Evolutionary conservation across 2,329 filamentous ascomycete species (phyloP).

Genomic region (Monosporascus ibericus): DNA sequence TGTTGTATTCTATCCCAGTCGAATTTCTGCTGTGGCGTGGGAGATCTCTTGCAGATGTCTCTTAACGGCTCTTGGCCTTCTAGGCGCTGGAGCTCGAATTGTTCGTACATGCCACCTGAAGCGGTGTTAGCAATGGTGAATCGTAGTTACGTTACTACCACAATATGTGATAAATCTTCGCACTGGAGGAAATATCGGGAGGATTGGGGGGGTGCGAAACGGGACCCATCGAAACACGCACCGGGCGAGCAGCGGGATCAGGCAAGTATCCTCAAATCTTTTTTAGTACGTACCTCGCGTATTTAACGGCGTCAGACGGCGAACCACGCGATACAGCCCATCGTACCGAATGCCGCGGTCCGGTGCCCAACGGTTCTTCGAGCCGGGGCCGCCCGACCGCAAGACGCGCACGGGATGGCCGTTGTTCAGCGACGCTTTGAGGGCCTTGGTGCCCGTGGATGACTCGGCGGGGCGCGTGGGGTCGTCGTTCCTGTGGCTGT

Average conservation of each 20-base stretch:
- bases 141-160: no score
- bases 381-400: conserved; percentile 14
- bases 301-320: conserved; percentile 9
- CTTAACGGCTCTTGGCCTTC: conserved; percentile 11
- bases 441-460: conserved; percentile 13
- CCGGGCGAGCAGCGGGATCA: no score
- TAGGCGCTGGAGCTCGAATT: conserved; percentile 16
- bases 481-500: conserved; percentile 12
- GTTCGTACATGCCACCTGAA: conserved; percentile 20
- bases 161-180: no score
- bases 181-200: no score
- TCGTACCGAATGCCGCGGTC: conserved; percentile 22
- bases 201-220: neutral
- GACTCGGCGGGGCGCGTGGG: conserved; percentile 7
- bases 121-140: neutral
- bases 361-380: conserved; percentile 9
- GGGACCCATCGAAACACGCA: no score
- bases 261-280: no score
- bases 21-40: conserved; percentile 11
- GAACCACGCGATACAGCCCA: conserved; percentile 18
- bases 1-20: conserved; percentile 2
- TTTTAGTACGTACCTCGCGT: conserved; percentile 9
- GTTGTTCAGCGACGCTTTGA: conserved; percentile 12
- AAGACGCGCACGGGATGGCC: conserved; percentile 19
- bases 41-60: conserved; percentile 10